Conservation (phyloP, 2,329 filamentous ascomycete genomes). For the Hypoxylon sp. region DNA sequence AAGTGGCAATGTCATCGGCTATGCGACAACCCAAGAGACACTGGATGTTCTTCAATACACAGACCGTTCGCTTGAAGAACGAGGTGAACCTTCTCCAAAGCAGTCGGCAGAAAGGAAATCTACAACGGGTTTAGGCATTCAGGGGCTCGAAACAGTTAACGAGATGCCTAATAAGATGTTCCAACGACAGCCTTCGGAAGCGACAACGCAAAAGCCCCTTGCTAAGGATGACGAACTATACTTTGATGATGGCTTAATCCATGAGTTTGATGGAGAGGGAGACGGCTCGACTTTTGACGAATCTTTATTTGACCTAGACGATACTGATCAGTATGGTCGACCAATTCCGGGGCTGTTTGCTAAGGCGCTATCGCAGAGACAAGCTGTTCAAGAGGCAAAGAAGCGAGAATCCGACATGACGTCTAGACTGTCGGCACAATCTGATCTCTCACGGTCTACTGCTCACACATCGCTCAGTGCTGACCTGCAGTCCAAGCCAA, state of each 20-base stretch:
- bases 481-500: conserved; percentile 46
- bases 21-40: conserved; percentile 65
- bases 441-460: conserved; percentile 62
- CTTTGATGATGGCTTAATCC: conserved; percentile 74
- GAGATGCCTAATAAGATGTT: conserved; percentile 37
- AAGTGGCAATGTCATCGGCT: conserved; percentile 68
- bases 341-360: conserved; percentile 71
- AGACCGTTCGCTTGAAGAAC: conserved; percentile 10
- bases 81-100: conserved; percentile 19
- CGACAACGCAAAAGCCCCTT: conserved; percentile 34
- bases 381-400: conserved; percentile 51
- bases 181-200: conserved; percentile 38
- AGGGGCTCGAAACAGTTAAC: conserved; percentile 50
- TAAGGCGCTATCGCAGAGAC: conserved; percentile 62
- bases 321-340: conserved; percentile 72
- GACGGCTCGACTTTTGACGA: conserved; percentile 75
- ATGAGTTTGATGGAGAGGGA: conserved; percentile 64
- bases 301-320: conserved; percentile 77
- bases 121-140: conserved; percentile 59
- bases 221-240: conserved; percentile 73
- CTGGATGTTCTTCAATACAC: conserved; percentile 47
- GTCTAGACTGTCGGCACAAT: conserved; percentile 60
- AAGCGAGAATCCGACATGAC: conserved; percentile 63
- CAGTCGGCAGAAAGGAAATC: conserved; percentile 40
- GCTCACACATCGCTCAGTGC: conserved; percentile 65